Percentiles rank a stretch among this genome's conserved stretches.
These are phyloP conservation scores for Gilbertella persicaria DNA, from an alignment of 371 early-diverging fungal genomes.

Conservation along the genomic window DNA sequence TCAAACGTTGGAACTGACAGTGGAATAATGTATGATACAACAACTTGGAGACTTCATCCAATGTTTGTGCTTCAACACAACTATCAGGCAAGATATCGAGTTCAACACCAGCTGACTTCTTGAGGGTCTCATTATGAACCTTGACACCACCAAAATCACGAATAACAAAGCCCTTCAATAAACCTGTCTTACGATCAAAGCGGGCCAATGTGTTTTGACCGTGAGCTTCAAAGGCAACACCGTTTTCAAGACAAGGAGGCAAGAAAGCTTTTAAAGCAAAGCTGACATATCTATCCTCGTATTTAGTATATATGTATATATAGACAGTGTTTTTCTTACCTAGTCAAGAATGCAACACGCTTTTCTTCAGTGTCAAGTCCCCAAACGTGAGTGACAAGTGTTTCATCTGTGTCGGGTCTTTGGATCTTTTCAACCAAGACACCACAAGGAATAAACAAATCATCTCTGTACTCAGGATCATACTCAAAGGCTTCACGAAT, in stretches of 20 bases:
- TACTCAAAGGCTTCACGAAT: slow-evolving; percentile 59
- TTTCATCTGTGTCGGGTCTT: slow-evolving; percentile 47
- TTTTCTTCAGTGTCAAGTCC: slow-evolving; percentile 55
- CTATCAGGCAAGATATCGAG: slow-evolving; percentile 62
- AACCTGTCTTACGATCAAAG: slow-evolving; percentile 56
- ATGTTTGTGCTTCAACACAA: slow-evolving; percentile 53
- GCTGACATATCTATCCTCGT: slow-evolving; percentile 35
- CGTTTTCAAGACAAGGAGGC: slow-evolving; percentile 65
- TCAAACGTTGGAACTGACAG: slow-evolving; percentile 67
- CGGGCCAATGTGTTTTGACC: slow-evolving; percentile 71
- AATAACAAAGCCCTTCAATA: slow-evolving; percentile 65
- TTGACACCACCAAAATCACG: slow-evolving; percentile 81
- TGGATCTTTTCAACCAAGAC: slow-evolving; percentile 65
- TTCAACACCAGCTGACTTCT: slow-evolving; percentile 39
- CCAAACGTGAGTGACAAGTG: slow-evolving; percentile 54
- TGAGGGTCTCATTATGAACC: slow-evolving; percentile 59
- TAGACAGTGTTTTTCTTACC: slow-evolving; percentile 21
- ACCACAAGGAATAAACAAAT: slow-evolving; percentile 64
- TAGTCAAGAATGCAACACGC: slow-evolving; percentile 52
- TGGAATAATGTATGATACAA: slow-evolving; percentile 75
- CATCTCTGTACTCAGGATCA: slow-evolving; percentile 44
- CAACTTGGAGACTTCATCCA: slow-evolving; percentile 62
- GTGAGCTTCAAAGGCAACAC: slow-evolving; percentile 77
- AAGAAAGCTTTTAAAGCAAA: slow-evolving; percentile 63
- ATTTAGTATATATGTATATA: neutral